Base-by-base conservation (phyloP, 2,329 filamentous ascomycete genomes). In the Pseudonectria foliicola region DNA sequence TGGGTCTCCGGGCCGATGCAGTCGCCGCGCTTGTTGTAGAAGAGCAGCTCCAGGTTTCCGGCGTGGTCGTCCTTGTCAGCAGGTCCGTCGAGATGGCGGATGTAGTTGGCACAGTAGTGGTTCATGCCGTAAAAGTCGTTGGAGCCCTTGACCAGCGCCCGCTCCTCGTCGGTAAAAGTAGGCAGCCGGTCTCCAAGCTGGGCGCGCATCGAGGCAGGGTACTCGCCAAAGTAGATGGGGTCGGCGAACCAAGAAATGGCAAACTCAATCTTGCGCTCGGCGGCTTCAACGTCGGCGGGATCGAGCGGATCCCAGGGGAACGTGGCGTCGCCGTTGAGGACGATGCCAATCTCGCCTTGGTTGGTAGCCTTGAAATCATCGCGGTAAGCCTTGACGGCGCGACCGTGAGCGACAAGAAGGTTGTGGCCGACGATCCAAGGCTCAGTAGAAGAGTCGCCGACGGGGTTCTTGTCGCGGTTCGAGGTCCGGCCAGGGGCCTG, bases 121-220 rank as follows among this genome's bases (percentile, higher is more conserved):
- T 94, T 93, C 85, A 90, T 90, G 59, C 85, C 87, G 61, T 93
- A 93, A 63, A 93, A 93, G 67, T 93, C 87, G 60, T 92, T 92
- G 56, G 81, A 86, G n/a, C 84, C 85, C 53, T 82, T 71, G 29
- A 94, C 78, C n/a, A 92, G 68, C 3, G 75, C 75, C 15, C 68
- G 60, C 55, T 94, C 85, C 46, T 85, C 82, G 1, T 71, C 61
- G 0, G 82, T 87, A 59, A 85, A 92, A 29, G 69, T 66, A 5
- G 87, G 87, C 31, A 93, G 72, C 11, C 85, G 77, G 55, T 81
- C 71, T 37, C 86, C 85, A 13, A 93, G 77, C 66, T 93, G 86
- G 56, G 77, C 76, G 38, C 75, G 71, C 85, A 93, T 93, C 40
- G 81, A 87, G 41, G 77, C 83, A 7, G 87, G 87, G 62, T 93